A percentile compares a stretch with the other conserved stretches of the same genome.
phyloP scores from a whole-genome alignment of 2,329 filamentous ascomycete species.

The Leptosphaerulina australis region DNA sequence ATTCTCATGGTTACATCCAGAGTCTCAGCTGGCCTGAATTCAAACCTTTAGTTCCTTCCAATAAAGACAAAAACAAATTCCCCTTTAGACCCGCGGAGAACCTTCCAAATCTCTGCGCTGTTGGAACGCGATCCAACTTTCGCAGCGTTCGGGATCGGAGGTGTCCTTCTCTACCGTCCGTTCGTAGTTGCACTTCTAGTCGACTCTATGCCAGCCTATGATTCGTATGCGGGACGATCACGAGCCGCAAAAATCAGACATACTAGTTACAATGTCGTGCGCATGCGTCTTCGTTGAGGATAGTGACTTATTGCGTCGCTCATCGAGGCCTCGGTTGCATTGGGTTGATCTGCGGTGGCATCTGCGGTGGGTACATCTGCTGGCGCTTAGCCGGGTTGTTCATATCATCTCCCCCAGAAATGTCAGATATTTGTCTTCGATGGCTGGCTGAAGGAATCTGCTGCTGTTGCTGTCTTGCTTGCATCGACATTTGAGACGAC shows the following conservation, averaged over 20 bases:
- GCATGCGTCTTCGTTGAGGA: not conserved
- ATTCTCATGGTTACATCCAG: not conserved
- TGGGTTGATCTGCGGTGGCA: constrained; percentile 54
- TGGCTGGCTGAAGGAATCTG: constrained; percentile 43
- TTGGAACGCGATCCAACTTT: constrained; percentile 2
- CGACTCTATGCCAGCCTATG: constrained; percentile 1
- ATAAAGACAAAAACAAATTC: not conserved
- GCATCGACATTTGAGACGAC: constrained; percentile 49
- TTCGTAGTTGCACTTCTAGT: not conserved
- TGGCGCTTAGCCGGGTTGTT: constrained; percentile 62
- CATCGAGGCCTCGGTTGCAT: constrained; percentile 59
- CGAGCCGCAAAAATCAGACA: not conserved
- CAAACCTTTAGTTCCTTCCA: constrained; percentile 2
- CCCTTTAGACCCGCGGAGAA: not conserved
- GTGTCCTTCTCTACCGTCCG: not conserved
- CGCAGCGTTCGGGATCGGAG: constrained; percentile 8
- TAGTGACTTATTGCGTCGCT: constrained; percentile 1
- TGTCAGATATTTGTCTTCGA: constrained; percentile 66
- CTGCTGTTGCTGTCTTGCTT: constrained; percentile 34
- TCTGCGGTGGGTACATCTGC: constrained; percentile 59
- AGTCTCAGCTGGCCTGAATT: not conserved
- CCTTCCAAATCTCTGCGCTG: constrained; percentile 12
- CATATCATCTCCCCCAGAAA: constrained; percentile 60
- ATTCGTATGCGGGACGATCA: constrained; percentile 4
- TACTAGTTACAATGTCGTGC: not conserved